Evolutionary conservation across 441 rosid genomes (phyloP).

Genomic region (Jatropha podagrica): DNA sequence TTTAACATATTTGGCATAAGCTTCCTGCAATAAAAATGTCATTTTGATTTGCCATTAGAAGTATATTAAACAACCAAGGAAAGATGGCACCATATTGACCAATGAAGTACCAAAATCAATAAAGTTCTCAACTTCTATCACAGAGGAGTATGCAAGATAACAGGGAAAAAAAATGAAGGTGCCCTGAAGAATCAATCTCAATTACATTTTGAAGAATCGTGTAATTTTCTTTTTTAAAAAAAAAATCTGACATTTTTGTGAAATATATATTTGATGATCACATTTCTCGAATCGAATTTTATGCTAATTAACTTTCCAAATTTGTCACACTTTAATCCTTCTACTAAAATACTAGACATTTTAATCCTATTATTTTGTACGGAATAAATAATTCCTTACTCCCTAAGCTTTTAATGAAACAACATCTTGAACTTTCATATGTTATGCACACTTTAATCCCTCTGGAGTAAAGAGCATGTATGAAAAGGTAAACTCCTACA

Average conservation of each 20-base stretch:
- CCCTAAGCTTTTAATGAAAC: not conserved
- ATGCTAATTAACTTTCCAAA: not conserved
- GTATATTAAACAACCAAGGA: conserved; percentile 8
- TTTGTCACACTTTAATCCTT: not conserved
- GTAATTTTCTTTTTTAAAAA: not conserved
- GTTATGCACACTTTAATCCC: not conserved
- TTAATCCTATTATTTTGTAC: not conserved
- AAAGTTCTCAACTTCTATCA: not conserved
- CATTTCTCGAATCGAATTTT: not conserved
- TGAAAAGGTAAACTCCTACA: not conserved
- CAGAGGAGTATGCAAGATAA: conserved; percentile 7
- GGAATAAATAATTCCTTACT: not conserved
- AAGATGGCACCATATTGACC: not conserved
- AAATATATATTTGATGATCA: not conserved
- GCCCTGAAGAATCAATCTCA: not conserved
- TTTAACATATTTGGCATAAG: conserved; percentile 67
- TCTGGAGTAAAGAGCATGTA: not conserved
- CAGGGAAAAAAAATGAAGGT: not conserved
- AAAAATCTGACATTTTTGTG: not conserved
- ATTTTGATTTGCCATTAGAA: not conserved
- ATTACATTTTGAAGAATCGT: not conserved
- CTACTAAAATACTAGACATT: not conserved
- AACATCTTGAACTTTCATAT: not conserved
- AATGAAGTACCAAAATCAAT: not conserved
- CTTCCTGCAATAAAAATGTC: conserved; percentile 45